Evolutionary conservation across 805 yeast genomes (phyloP), one percentile per base, ranked within the genome.

Genomic region (Wickerhamiella azyma): DNA sequence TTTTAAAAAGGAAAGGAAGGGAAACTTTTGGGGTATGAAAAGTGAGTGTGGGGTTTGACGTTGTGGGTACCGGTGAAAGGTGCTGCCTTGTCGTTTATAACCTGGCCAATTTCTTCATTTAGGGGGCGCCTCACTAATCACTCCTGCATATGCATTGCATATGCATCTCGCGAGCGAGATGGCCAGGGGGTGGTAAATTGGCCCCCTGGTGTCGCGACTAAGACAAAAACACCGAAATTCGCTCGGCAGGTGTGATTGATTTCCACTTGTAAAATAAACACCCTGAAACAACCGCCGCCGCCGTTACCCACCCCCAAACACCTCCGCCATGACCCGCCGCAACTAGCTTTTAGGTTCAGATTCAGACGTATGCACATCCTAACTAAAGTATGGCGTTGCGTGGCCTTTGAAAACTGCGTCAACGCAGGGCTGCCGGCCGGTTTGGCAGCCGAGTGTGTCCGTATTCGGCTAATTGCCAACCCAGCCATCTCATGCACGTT

Each of bases 101-200:
- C 35, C 44, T 33, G 21, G 10, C 38, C 10, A n/a, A 21, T 33
- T 30, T 33, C 26, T 29, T 14, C 16, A 18, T 13, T 21, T n/a
- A 16, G 24, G 41, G 29, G 41, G 13, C 30, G 10, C n/a, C 26
- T 41, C 11, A 11, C 32, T 41, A 37, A 41, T 6, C 44, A 41
- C n/a, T 19, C 43, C 33, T 41, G 44, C 44, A 41, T 41, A 30
- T 13, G 28, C 37, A 32, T 18, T 41, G 38, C 44, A 24, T 33
- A 17, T 41, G 38, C 44, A 41, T 14, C 24, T n/a, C 37, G 26
- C 8, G 28, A 11, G 14, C 11, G 26, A 10, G 9, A 7, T 11
- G 16, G 16, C 2, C 33, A 30, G 9, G n/a, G 33, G 33, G 33
- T 5, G 33, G 11, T 10, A 13, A 13, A 3, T 3, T 21, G 24